Evolutionary conservation across 495 filamentous ascomycete genomes (phyloP), one percentile per base, ranked within the genome.

Genomic region (Hypoxylon rickii): DNA sequence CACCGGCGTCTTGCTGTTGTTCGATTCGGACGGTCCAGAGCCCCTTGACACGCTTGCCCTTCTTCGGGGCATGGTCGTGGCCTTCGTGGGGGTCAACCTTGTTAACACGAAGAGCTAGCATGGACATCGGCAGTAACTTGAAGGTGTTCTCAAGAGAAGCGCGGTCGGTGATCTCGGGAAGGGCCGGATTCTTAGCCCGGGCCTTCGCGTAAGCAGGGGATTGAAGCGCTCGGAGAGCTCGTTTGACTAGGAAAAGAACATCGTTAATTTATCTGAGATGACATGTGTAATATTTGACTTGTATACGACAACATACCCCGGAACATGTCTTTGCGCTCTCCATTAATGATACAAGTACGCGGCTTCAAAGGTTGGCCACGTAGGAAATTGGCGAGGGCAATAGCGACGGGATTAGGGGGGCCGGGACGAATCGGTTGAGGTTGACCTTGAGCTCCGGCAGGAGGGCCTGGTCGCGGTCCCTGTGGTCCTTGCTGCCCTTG

Each of bases 251-350:
- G n/a, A n/a, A n/a, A n/a, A n/a, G n/a, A n/a, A n/a, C n/a, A n/a
- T n/a, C n/a, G n/a, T n/a, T n/a, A n/a, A n/a, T n/a, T n/a, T n/a
- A n/a, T n/a, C n/a, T n/a, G n/a, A n/a, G n/a, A n/a, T n/a, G 7
- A 7, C 13, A 24, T 8, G 29, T 16, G 13, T 22, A 33, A 3
- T 4, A 10, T 21, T 19, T 17, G n/a, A 15, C 32, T 53, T 11
- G 15, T 34, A 32, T 13, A 26, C 11, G 40, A 33, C 10, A 44
- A 48, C 66, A 44, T 73, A 96, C 93, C 89, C 81, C 88, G 89
- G 75, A 99, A 97, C 86, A 99, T 92, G 58, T 99, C 93, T 76
- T 96, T 97, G 51, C 95, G 81, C 77, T 97, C 93, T 56, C 94
- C 95, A 63, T 97, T 92, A 60, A 96, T 79, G 51, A 99, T 95